Conservation (phyloP, 257 asterid genomes). For the Solanum tarapatanum region DNA sequence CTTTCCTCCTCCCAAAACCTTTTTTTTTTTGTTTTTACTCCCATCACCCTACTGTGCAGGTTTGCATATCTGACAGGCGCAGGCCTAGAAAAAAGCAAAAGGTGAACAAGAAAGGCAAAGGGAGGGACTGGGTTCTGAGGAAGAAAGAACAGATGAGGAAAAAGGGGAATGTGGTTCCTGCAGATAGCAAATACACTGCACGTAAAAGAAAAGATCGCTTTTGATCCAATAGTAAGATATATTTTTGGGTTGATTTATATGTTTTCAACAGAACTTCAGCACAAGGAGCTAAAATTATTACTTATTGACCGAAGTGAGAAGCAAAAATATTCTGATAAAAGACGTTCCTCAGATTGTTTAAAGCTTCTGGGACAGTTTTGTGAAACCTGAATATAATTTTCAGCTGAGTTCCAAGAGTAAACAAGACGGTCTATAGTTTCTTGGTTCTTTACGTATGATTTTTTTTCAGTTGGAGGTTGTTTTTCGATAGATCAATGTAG, state of each 20-base stretch:
- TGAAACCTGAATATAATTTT: not conserved
- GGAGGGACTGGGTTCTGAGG: conserved; percentile 60
- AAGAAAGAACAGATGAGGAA: conserved; percentile 76
- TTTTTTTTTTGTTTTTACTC: not conserved
- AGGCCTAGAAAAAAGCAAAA: conserved; percentile 78
- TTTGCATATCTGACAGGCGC: conserved; percentile 60
- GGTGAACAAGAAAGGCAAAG: conserved; percentile 64
- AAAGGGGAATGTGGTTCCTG: conserved; percentile 70
- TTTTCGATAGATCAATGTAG: not conserved
- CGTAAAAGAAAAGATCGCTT: conserved; percentile 81
- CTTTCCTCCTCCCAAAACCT: not conserved
- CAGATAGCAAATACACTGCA: conserved; percentile 69
- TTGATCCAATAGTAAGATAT: conserved; percentile 10
- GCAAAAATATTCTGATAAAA: not conserved
- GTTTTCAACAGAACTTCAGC: not conserved
- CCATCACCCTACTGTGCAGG: conserved; percentile 22
- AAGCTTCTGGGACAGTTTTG: not conserved
- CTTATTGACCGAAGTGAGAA: not conserved
- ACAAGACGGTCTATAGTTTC: not conserved
- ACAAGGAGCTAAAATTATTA: not conserved
- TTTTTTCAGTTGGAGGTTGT: not conserved
- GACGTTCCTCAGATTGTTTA: not conserved
- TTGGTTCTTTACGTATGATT: not conserved
- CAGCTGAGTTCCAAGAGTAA: not conserved
- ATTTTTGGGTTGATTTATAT: not conserved